Percentiles rank a stretch among this genome's conserved stretches.
These are phyloP conservation scores for Bryum argenteum DNA, from an alignment of 225 moss, liverwort and hornwort genomes.

Conservation along the genomic window DNA sequence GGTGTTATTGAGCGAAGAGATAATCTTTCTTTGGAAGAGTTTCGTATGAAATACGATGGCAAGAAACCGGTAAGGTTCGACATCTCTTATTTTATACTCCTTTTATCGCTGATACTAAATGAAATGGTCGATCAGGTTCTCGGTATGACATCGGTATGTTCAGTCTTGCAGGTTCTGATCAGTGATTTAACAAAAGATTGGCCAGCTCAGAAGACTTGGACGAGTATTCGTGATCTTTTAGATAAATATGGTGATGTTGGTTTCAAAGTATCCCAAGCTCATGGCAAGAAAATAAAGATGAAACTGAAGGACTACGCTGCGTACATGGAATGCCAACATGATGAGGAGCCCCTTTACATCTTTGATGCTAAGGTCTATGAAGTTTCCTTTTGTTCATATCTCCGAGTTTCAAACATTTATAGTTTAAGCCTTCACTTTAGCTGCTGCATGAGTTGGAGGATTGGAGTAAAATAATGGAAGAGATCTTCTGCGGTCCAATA, in stretches of 20 bases:
- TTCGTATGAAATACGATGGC: conserved; percentile 73
- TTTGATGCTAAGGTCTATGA: conserved; percentile 82
- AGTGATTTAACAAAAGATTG: conserved; percentile 80
- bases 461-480: conserved; percentile 10
- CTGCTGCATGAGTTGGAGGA: not conserved
- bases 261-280: conserved; percentile 90
- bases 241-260: conserved; percentile 73
- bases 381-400: conserved; percentile 1
- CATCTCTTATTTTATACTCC: not conserved
- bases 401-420: not conserved
- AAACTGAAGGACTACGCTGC: conserved; percentile 75
- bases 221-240: conserved; percentile 60
- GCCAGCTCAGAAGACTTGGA: conserved; percentile 78
- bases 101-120: not conserved
- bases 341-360: conserved; percentile 96
- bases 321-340: conserved; percentile 90
- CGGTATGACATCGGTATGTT: conserved; percentile 1
- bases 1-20: conserved; percentile 76
- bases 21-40: conserved; percentile 59
- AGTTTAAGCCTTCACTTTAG: not conserved
- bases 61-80: conserved; percentile 80
- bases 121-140: conserved; percentile 9
- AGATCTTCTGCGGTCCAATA: conserved; percentile 8
- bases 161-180: conserved; percentile 68
- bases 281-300: conserved; percentile 87